Conservation (phyloP, 116 monocot species). For the Dioscorea cayenensis region DNA sequence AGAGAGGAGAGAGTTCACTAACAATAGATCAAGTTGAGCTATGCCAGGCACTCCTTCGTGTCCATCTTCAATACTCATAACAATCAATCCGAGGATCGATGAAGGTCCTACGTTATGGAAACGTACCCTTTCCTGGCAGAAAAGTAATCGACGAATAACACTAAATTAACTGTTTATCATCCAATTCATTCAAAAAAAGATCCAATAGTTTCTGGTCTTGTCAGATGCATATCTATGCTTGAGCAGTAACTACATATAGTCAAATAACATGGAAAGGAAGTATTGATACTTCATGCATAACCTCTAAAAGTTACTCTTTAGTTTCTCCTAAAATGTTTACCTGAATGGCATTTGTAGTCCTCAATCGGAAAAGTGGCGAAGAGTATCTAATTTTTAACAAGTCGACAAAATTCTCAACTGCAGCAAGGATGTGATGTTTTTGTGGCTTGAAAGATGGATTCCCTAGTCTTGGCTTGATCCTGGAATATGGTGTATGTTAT, state of each 20-base stretch:
- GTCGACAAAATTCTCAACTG: conserved; percentile 51
- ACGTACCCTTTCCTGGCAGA: conserved; percentile 49
- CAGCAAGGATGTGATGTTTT: conserved; percentile 58
- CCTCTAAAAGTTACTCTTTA: too few relatives aligned
- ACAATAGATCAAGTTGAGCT: conserved; percentile 65
- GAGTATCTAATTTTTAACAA: conserved; percentile 82
- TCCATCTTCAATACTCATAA: conserved; percentile 86
- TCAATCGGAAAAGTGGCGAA: conserved; percentile 74
- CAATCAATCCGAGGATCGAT: conserved; percentile 51
- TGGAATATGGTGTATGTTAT: conserved; percentile 8
- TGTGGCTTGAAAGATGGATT: conserved; percentile 72
- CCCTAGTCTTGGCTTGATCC: conserved; percentile 63
- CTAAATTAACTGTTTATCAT: too few relatives aligned
- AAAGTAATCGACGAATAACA: not conserved
- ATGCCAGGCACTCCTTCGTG: conserved; percentile 46
- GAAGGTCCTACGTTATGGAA: conserved; percentile 68
- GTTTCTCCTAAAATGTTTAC: conserved; percentile 19
- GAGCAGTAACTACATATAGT: too few relatives aligned
- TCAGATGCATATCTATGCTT: too few relatives aligned
- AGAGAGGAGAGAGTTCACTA: conserved; percentile 1
- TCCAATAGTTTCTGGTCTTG: too few relatives aligned
- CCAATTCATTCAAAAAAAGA: too few relatives aligned
- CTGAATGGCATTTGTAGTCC: conserved; percentile 59
- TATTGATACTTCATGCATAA: too few relatives aligned
- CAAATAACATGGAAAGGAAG: too few relatives aligned